Conservation (phyloP, 2,329 filamentous ascomycete genomes). For the Zymoseptoria passerinii region DNA sequence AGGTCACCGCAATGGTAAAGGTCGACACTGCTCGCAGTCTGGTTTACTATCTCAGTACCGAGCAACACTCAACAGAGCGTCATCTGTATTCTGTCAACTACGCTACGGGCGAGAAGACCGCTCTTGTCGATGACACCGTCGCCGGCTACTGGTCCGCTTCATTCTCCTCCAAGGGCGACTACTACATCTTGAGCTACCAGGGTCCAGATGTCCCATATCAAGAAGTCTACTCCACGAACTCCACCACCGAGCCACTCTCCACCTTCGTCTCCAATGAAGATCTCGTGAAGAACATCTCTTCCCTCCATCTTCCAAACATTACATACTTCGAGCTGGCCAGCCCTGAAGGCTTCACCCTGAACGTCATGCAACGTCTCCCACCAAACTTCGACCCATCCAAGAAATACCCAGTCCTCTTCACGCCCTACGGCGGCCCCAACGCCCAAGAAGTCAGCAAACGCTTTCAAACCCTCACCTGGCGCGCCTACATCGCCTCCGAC, state of each 20-base stretch:
- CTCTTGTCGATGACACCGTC: conserved; percentile 54
- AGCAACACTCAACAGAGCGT: conserved; percentile 57
- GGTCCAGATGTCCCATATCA: conserved; percentile 63
- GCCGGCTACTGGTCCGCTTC: conserved; percentile 56
- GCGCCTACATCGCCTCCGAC: conserved; percentile 57
- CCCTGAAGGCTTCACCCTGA: conserved; percentile 52
- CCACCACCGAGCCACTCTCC: conserved; percentile 44
- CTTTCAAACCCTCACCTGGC: conserved; percentile 50
- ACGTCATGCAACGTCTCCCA: conserved; percentile 58
- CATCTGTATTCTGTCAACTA: conserved; percentile 61
- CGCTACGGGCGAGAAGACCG: conserved; percentile 44
- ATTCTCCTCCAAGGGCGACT: conserved; percentile 54
- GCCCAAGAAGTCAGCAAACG: conserved; percentile 53
- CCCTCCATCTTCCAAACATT: conserved; percentile 56
- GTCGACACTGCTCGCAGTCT: conserved; percentile 49
- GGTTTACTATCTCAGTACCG: conserved; percentile 58
- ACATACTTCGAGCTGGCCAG: conserved; percentile 56
- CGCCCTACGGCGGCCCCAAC: conserved; percentile 59
- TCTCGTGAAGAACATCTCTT: conserved; percentile 47
- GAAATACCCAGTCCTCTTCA: conserved; percentile 60
- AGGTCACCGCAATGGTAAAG: conserved; percentile 52
- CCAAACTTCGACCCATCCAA: conserved; percentile 54
- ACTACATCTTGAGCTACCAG: conserved; percentile 57
- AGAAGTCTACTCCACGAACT: conserved; percentile 53
- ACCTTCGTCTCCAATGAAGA: conserved; percentile 54